A percentile compares a stretch with the other conserved stretches of the same genome.
Evolutionary conservation across 2,329 filamentous ascomycete genomes (phyloP).

Genomic region (Talaromyces sp.): DNA sequence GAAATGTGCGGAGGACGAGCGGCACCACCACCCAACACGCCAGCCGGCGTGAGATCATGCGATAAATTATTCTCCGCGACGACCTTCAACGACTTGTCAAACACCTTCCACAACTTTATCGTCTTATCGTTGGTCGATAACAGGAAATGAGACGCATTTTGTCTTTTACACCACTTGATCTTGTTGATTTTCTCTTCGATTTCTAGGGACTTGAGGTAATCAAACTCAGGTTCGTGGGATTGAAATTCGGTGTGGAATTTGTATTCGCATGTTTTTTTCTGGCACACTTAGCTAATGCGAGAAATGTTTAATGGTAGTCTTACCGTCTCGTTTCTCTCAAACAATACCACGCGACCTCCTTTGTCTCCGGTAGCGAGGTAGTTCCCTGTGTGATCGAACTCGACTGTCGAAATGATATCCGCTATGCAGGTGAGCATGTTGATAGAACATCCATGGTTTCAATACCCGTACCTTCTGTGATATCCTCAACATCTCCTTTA

Average conservation of each 20-base stretch:
- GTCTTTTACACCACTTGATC: slow-evolving; percentile 98
- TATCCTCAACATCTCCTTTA: slow-evolving; percentile 98
- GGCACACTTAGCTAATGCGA: slow-evolving; percentile 15
- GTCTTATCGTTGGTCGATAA: slow-evolving; percentile 99
- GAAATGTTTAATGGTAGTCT: neutral
- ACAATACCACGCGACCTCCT: slow-evolving; percentile 50
- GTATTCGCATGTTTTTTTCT: slow-evolving; percentile 99
- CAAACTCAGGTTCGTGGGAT: slow-evolving; percentile 98
- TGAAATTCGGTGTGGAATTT: slow-evolving; percentile 99
- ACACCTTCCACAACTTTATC: slow-evolving; percentile 99
- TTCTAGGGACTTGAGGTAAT: slow-evolving; percentile 97
- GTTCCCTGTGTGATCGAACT: slow-evolving; percentile 52
- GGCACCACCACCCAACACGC: slow-evolving; percentile 71
- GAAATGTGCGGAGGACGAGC: slow-evolving; percentile 67
- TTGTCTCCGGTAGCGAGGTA: slow-evolving; percentile 53
- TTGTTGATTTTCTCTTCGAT: slow-evolving; percentile 99
- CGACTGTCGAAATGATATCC: slow-evolving; percentile 52
- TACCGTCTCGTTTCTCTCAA: slow-evolving; percentile 85
- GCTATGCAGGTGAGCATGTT: slow-evolving; percentile 27
- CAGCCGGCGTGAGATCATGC: slow-evolving; percentile 79
- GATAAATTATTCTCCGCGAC: slow-evolving; percentile 98
- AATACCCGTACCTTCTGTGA: slow-evolving; percentile 73
- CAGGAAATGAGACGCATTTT: slow-evolving; percentile 97
- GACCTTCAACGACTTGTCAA: slow-evolving; percentile 98
- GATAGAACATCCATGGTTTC: neutral